phyloP scores from a whole-genome alignment of 352 stramenopile species.

The Thalassiosira hispida region DNA sequence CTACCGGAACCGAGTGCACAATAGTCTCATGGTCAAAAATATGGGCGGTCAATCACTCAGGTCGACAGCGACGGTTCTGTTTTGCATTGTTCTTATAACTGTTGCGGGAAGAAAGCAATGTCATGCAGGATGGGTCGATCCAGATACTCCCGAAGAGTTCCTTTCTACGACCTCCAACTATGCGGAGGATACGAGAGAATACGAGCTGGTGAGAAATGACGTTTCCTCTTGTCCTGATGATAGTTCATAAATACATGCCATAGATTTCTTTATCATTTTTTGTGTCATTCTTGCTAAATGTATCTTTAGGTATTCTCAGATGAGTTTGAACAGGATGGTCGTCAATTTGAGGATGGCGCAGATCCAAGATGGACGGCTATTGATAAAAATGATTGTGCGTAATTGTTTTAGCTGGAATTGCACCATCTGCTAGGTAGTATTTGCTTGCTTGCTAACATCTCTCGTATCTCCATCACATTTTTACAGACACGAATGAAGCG shows the following conservation, averaged over 20 bases:
- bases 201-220: slow-evolving; percentile 64
- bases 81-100: not conserved
- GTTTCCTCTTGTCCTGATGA: slow-evolving; percentile 1
- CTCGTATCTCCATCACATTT: no score
- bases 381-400: slow-evolving; percentile 93
- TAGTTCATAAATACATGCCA: slow-evolving; percentile 2
- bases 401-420: not conserved
- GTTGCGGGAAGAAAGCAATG: not conserved
- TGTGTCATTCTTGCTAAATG: slow-evolving; percentile 3
- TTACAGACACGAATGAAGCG: slow-evolving; percentile 89
- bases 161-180: slow-evolving; percentile 34
- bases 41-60: not conserved
- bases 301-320: slow-evolving; percentile 88
- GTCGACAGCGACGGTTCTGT: not conserved
- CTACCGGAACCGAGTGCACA: no score
- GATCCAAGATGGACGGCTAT: slow-evolving; percentile 95
- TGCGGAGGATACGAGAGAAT: slow-evolving; percentile 58
- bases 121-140: slow-evolving; percentile 60
- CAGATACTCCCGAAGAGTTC: slow-evolving; percentile 59
- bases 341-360: slow-evolving; percentile 93
- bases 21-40: no score
- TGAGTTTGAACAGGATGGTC: slow-evolving; percentile 94
- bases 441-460: not conserved
- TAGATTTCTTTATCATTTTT: slow-evolving; percentile 1
- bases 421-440: not conserved